Percentiles rank a stretch among this genome's conserved stretches.
phyloP scores from a whole-genome alignment of 768 basidiomycete genomes.

The Trametes cinnabarina region DNA sequence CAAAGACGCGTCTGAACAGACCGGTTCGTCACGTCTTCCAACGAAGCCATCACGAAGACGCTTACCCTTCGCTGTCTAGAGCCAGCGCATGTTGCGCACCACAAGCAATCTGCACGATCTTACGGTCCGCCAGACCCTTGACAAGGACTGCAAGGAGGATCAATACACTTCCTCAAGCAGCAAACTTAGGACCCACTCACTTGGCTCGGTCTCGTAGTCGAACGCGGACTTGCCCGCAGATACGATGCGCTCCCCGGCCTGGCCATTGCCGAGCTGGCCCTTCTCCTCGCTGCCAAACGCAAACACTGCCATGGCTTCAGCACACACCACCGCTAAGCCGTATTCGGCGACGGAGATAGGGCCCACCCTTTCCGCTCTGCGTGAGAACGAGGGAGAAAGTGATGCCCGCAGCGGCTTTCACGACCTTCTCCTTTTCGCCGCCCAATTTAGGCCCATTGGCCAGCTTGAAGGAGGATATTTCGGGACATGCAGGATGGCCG shows the following conservation, averaged over 20 bases:
- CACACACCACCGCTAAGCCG: neutral
- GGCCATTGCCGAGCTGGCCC: slow-evolving; percentile 91
- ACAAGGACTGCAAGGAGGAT: slow-evolving; percentile 54
- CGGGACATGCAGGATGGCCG: slow-evolving; percentile 63
- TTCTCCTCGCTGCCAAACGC: slow-evolving; percentile 90
- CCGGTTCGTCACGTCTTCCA: neutral
- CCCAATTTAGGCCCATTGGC: slow-evolving; percentile 53
- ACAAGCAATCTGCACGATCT: slow-evolving; percentile 77
- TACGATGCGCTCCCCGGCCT: slow-evolving; percentile 87
- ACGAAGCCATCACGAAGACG: neutral
- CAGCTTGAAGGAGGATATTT: slow-evolving; percentile 63
- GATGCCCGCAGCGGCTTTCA: slow-evolving; percentile 78
- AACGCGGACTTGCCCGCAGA: slow-evolving; percentile 82
- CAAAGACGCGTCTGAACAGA: slow-evolving; percentile 60
- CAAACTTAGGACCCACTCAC: slow-evolving; percentile 37
- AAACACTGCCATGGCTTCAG: slow-evolving; percentile 53
- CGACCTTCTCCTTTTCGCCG: slow-evolving; percentile 61
- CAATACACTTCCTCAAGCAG: neutral
- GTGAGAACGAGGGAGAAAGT: slow-evolving; percentile 84
- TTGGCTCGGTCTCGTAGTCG: slow-evolving; percentile 71
- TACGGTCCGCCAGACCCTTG: slow-evolving; percentile 72
- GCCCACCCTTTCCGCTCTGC: slow-evolving; percentile 72
- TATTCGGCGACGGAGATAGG: neutral
- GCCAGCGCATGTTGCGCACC: slow-evolving; percentile 88
- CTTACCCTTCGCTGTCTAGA: slow-evolving; percentile 70